Evolutionary conservation across 2,329 filamentous ascomycete species (phyloP), one percentile per base, ranked within the genome.

Genomic region (Fusarium denticulatum): DNA sequence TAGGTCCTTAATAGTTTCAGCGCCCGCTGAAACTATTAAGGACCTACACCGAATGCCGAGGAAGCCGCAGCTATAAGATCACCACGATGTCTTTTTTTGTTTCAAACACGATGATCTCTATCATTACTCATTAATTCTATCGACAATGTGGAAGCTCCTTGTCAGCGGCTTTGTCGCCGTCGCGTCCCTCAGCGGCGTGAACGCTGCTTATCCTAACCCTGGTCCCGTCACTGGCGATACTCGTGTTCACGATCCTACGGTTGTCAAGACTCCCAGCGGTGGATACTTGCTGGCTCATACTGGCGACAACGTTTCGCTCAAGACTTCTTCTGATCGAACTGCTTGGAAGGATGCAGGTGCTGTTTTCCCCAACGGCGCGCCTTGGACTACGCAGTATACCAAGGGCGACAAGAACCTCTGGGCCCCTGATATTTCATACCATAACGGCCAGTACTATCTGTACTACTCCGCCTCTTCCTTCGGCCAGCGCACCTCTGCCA

Each of bases 371-470:
- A 75, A 72, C 32, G 79, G 79, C 6, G 79, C 79, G 12, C 70
- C 80, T 0, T 81, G 79, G 79, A 81, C 79, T 1, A 79, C 76
- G 1, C 61, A 75, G 22, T 81, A 81, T 50, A 80, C 79, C 32
- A 64, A 67, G 6, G 79, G 78, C 34, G 78, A 76, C 4, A 72
- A 67, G 64, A 81, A 81, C 45, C 80, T 81, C 39, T 84, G 67
- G 88, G 89, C 90, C 0, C 90, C 90, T 1, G 89, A 91, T 73
- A 85, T 89, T 11, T 81, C 83, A 3, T 81, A 78, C 69, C 79
- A 73, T 34, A 78, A 80, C 56, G 78, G 76, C 1, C 63, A 76
- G 64, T 81, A 80, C 75, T 80, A 77, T 40, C 50, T 81, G 36
- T 81, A 81, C 77, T 81, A 81, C 72, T 81, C 79, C 0, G 79